Percentiles rank a stretch among this genome's conserved stretches.
These are phyloP conservation scores for Abrus pulchellus DNA, from an alignment of 306 rosid species.

Conservation along the genomic window DNA sequence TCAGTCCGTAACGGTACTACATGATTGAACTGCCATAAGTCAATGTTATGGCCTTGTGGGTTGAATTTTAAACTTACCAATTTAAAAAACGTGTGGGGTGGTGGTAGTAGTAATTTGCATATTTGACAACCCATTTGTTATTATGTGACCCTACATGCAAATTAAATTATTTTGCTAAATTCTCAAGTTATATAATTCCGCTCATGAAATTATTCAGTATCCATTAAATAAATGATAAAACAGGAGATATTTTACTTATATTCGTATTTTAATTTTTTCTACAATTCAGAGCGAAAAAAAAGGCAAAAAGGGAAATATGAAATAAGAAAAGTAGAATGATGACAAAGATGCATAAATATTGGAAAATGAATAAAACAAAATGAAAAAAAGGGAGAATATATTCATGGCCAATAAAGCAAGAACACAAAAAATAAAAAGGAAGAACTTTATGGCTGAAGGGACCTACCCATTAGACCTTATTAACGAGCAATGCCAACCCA, in stretches of 20 bases:
- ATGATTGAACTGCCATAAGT: neutral
- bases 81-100: neutral
- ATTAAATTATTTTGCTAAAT: neutral
- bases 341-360: neutral
- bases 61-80: neutral
- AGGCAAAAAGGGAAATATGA: neutral
- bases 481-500: conserved; percentile 43
- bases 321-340: neutral
- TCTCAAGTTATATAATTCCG: neutral
- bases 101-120: neutral
- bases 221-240: neutral
- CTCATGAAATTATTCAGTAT: neutral
- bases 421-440: neutral
- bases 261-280: too few species aligned
- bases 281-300: too few species aligned
- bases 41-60: neutral
- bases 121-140: neutral
- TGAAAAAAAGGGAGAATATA: conserved; percentile 24
- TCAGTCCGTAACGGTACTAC: neutral
- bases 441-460: conserved; percentile 32
- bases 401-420: conserved; percentile 32
- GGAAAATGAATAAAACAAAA: neutral
- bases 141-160: neutral
- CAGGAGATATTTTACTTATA: too few species aligned
- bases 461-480: conserved; percentile 38